Conservation (phyloP, 140 eudicot species). For the Erigeron philadelphicus region DNA sequence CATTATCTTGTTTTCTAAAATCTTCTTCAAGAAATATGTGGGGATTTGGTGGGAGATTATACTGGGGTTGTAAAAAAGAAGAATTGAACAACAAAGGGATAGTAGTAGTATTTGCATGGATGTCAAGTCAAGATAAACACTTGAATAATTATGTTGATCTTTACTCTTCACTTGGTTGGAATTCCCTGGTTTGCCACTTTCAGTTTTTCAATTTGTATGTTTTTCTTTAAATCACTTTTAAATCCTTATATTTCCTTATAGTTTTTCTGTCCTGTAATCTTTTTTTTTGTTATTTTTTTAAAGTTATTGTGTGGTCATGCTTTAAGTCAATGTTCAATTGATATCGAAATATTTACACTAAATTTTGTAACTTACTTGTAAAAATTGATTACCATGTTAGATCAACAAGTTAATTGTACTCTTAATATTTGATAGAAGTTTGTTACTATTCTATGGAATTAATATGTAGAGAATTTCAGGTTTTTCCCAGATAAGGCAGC, state of each 20-base stretch:
- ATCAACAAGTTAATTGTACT: too few species aligned
- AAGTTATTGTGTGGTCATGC: too few species aligned
- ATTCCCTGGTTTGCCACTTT: conserved; percentile 73
- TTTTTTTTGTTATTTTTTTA: neutral
- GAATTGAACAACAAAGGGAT: conserved; percentile 51
- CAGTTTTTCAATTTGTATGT: conserved; percentile 74
- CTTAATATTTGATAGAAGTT: neutral
- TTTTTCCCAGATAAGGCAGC: conserved; percentile 68
- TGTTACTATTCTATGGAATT: neutral
- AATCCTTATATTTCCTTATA: neutral
- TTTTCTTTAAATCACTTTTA: neutral
- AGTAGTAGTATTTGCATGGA: conserved; percentile 78
- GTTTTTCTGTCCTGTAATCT: too few species aligned
- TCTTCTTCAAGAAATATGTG: conserved; percentile 42
- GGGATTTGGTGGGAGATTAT: conserved; percentile 84
- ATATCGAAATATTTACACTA: too few species aligned
- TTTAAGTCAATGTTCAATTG: neutral
- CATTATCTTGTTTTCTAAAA: neutral
- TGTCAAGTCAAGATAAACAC: conserved; percentile 74
- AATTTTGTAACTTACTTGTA: too few species aligned
- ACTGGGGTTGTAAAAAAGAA: conserved; percentile 57
- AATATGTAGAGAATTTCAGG: conserved; percentile 35
- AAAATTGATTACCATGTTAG: too few species aligned
- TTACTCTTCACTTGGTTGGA: conserved; percentile 77
- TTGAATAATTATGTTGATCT: conserved; percentile 62